Percentiles rank a stretch among this genome's conserved stretches.
These are phyloP conservation scores for Tylopilus balloui DNA, from an alignment of 768 basidiomycete genomes.

Conservation along the genomic window DNA sequence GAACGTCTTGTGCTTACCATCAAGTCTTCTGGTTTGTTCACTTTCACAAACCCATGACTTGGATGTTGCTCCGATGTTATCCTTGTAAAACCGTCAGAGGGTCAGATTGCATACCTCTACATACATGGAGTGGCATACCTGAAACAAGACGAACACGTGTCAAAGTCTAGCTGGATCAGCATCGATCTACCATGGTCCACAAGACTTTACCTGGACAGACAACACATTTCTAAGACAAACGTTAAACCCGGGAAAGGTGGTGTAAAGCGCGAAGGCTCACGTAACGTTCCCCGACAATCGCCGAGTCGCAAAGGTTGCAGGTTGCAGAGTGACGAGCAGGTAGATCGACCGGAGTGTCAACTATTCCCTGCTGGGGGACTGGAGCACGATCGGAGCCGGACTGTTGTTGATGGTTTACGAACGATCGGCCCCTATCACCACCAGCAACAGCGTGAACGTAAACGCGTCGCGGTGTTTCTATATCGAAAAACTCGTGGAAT, in stretches of 20 bases:
- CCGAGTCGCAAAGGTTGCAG: slow-evolving; percentile 75
- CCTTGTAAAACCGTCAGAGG: slow-evolving; percentile 29
- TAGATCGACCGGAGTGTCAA: background rate
- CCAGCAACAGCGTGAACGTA: slow-evolving; percentile 56
- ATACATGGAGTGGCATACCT: slow-evolving; percentile 33
- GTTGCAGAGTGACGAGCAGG: slow-evolving; percentile 54
- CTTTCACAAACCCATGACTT: slow-evolving; percentile 63
- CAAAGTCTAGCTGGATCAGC: slow-evolving; percentile 51
- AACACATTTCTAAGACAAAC: slow-evolving; percentile 63
- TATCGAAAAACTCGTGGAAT: slow-evolving; percentile 68
- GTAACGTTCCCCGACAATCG: slow-evolving; percentile 67
- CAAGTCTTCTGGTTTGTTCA: slow-evolving; percentile 50
- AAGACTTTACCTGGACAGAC: slow-evolving; percentile 49
- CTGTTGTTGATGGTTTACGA: slow-evolving; percentile 7
- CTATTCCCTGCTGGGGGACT: background rate
- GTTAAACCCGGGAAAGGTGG: slow-evolving; percentile 1
- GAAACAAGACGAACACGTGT: slow-evolving; percentile 70
- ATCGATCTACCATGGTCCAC: background rate
- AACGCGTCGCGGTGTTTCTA: slow-evolving; percentile 60
- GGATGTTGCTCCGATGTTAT: slow-evolving; percentile 76
- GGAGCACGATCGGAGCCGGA: slow-evolving; percentile 1
- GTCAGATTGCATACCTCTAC: background rate
- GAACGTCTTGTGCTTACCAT: slow-evolving; percentile 42
- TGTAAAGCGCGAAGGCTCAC: slow-evolving; percentile 39
- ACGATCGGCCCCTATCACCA: slow-evolving; percentile 29